phyloP scores from a whole-genome alignment of 225 moss, liverwort and hornwort species.

The Straminergon stramineum region DNA sequence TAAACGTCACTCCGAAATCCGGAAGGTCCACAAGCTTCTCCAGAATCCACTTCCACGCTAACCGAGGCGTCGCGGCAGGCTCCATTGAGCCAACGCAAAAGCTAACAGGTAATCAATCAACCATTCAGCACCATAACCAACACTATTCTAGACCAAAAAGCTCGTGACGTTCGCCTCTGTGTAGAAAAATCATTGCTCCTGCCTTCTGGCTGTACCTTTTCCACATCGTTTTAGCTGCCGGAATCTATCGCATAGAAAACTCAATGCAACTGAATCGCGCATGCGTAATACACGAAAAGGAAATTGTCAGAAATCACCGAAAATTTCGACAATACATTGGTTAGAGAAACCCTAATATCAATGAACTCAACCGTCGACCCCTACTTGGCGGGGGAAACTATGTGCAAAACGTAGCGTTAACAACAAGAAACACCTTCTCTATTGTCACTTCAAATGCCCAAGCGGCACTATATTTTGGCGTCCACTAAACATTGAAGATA shows the following conservation, averaged over 20 bases:
- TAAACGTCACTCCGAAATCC: constrained; percentile 14
- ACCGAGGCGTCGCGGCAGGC: neutral
- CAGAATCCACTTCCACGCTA: constrained; percentile 76
- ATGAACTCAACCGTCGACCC: neutral
- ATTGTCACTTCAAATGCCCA: neutral
- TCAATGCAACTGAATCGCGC: neutral
- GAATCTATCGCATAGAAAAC: neutral
- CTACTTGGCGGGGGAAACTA: neutral
- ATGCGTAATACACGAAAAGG: neutral
- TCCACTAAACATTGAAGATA: neutral
- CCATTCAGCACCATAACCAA: neutral
- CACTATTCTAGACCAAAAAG: constrained; percentile 24
- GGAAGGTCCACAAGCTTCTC: constrained; percentile 48
- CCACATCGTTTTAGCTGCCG: neutral
- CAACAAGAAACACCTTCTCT: neutral
- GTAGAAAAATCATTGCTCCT: constrained; percentile 48
- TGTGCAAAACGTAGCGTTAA: neutral
- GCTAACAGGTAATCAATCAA: neutral
- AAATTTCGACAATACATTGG: neutral
- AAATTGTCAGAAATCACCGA: neutral
- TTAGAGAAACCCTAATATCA: neutral
- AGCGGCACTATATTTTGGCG: neutral
- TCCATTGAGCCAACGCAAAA: neutral
- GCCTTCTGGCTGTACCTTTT: neutral
- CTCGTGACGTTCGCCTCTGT: constrained; percentile 53